These are phyloP conservation scores for Trametes coccinea DNA, from an alignment of 768 basidiomycete genomes.

Conservation along the genomic window DNA sequence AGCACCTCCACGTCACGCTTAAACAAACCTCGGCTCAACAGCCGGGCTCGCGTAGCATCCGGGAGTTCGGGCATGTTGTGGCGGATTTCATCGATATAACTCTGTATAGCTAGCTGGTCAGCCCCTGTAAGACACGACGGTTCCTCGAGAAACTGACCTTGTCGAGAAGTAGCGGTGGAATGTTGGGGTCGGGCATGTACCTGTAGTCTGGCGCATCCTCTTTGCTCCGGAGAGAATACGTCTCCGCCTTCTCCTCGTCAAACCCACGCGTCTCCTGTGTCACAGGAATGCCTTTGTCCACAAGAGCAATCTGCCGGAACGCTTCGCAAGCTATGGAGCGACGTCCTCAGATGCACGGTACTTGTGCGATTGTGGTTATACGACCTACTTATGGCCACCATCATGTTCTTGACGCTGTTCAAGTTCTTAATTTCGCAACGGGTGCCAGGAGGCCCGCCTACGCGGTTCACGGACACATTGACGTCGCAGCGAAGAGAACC, in stretches of 20 bases:
- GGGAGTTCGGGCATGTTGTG: conserved; percentile 76
- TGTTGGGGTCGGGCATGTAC: conserved; percentile 97
- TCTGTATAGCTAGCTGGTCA: conserved; percentile 41
- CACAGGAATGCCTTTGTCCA: conserved; percentile 46
- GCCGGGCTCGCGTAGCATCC: conserved; percentile 53
- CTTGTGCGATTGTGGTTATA: not conserved
- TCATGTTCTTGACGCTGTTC: conserved; percentile 85
- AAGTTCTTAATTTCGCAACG: conserved; percentile 97
- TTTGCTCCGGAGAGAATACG: conserved; percentile 82
- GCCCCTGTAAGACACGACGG: not conserved
- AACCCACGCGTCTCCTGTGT: conserved; percentile 90
- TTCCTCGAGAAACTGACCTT: conserved; percentile 10
- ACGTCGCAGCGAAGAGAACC: conserved; percentile 95
- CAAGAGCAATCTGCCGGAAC: conserved; percentile 68
- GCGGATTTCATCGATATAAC: conserved; percentile 56
- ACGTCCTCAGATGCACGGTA: not conserved
- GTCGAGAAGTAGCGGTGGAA: conserved; percentile 71
- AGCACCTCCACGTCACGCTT: conserved; percentile 74
- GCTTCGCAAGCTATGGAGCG: conserved; percentile 67
- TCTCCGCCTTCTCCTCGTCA: conserved; percentile 78
- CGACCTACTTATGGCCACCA: conserved; percentile 75
- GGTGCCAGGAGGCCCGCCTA: conserved; percentile 65
- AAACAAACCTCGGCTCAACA: conserved; percentile 56
- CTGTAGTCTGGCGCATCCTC: conserved; percentile 95
- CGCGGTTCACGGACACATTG: conserved; percentile 85